A percentile compares a stretch with the other conserved stretches of the same genome.
Evolutionary conservation across 2,329 filamentous ascomycete species (phyloP).

Genomic region (Fusarium vanettenii): DNA sequence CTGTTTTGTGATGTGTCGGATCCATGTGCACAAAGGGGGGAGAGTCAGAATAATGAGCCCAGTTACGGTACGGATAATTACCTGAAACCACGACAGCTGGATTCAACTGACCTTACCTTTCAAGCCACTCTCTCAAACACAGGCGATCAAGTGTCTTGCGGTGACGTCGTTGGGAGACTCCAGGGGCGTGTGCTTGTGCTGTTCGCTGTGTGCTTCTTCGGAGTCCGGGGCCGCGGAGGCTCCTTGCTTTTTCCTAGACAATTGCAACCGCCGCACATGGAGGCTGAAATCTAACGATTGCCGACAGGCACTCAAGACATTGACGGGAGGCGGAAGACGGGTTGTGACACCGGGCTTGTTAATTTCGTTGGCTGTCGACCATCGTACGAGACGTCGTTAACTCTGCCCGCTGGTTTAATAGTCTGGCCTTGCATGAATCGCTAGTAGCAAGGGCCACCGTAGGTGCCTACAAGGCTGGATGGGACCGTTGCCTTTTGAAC

Average conservation of each 20-base stretch:
- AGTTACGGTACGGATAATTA: slow-evolving; percentile 2
- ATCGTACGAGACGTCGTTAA: slow-evolving; percentile 11
- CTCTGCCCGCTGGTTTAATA: slow-evolving; percentile 22
- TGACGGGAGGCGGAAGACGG: not conserved
- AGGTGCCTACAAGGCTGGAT: slow-evolving; percentile 8
- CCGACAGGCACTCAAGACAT: not conserved
- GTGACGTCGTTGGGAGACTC: not conserved
- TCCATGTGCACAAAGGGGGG: slow-evolving; percentile 8
- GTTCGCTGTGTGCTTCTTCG: not conserved
- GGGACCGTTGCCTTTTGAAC: not conserved
- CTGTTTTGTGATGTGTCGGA: slow-evolving; percentile 22
- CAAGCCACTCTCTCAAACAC: slow-evolving; percentile 4
- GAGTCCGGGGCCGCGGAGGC: not conserved
- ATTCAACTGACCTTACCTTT: not conserved
- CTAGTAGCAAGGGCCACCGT: slow-evolving; percentile 3
- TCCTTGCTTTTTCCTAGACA: not conserved
- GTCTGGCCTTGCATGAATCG: slow-evolving; percentile 30
- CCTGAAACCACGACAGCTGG: slow-evolving; percentile 27
- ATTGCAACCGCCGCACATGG: slow-evolving; percentile 6
- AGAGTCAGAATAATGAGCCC: not conserved
- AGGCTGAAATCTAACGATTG: not conserved
- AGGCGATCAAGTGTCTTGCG: not conserved
- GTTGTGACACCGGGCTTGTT: not conserved
- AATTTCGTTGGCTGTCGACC: slow-evolving; percentile 29
- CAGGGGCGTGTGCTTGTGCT: not conserved